Percentiles rank a stretch among this genome's conserved stretches.
Evolutionary conservation across 495 filamentous ascomycete genomes (phyloP).

Genomic region (Aspergillus sclerotioniger): DNA sequence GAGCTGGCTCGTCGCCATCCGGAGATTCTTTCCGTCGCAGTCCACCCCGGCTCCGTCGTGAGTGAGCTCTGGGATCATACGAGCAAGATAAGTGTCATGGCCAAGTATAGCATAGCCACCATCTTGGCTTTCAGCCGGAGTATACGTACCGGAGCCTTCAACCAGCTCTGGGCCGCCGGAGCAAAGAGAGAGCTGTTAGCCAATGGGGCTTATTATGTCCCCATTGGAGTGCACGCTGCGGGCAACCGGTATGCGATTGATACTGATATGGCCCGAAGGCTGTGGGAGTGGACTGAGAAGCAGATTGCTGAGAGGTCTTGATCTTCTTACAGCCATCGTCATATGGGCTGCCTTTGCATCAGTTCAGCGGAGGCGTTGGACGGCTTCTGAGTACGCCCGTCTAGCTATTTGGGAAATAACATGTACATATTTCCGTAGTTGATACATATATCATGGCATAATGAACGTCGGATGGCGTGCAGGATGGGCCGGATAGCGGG

Average conservation of each 20-base stretch:
- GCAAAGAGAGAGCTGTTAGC: constrained; percentile 30
- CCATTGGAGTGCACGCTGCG: constrained; percentile 44
- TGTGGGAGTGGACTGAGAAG: constrained; percentile 66
- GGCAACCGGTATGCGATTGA: constrained; percentile 41
- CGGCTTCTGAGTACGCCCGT: too few species aligned
- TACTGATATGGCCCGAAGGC: constrained; percentile 42
- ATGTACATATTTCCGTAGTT: too few species aligned
- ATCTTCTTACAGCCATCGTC: too few species aligned
- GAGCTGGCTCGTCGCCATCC: constrained; percentile 62
- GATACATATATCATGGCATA: too few species aligned
- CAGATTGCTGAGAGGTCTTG: constrained; percentile 37
- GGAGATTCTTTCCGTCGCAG: constrained; percentile 51
- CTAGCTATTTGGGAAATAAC: too few species aligned
- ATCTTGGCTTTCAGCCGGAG: constrained; percentile 27
- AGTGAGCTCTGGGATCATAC: constrained; percentile 51
- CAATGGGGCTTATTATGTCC: constrained; percentile 58
- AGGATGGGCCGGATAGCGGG: not conserved
- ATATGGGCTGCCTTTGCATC: too few species aligned
- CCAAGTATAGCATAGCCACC: constrained; percentile 26
- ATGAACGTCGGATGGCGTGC: not conserved
- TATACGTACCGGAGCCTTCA: constrained; percentile 50
- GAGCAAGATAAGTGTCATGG: constrained; percentile 21
- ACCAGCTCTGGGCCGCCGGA: constrained; percentile 59
- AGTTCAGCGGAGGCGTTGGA: too few species aligned
- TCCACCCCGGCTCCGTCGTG: constrained; percentile 66